phyloP scores from a whole-genome alignment of 768 basidiomycete species.

The Russula virescens region DNA sequence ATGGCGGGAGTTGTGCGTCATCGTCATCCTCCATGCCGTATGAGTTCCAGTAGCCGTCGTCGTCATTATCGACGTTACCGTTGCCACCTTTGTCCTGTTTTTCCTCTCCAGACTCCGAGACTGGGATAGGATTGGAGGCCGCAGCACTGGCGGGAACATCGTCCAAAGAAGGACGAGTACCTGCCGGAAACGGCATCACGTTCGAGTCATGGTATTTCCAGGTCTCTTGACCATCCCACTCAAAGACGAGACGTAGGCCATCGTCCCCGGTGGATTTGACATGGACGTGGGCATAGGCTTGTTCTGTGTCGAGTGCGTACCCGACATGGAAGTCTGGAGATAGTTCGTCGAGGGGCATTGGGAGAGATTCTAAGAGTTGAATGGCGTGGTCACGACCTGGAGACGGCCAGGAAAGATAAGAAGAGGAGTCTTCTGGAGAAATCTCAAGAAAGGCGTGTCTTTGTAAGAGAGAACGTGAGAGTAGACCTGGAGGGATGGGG shows the following conservation, averaged over 20 bases:
- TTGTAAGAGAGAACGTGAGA: conserved; percentile 55
- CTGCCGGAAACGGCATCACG: conserved; percentile 64
- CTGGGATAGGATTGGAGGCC: not conserved
- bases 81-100: conserved; percentile 25
- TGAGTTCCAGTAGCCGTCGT: conserved; percentile 64
- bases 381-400: conserved; percentile 35
- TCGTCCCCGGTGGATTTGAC: conserved; percentile 35
- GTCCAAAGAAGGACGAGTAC: conserved; percentile 30
- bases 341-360: conserved; percentile 31
- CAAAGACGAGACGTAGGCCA: conserved; percentile 59
- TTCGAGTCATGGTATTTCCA: conserved; percentile 72
- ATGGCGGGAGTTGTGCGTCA: conserved; percentile 24
- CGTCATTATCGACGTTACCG: conserved; percentile 30
- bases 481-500: conserved; percentile 53
- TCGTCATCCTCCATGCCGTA: conserved; percentile 42
- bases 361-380: conserved; percentile 41
- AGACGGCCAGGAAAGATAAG: conserved; percentile 67
- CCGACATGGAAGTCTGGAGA: conserved; percentile 42
- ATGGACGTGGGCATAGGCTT: conserved; percentile 24
- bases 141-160: conserved; percentile 27
- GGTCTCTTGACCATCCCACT: conserved; percentile 47
- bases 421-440: conserved; percentile 40
- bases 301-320: conserved; percentile 28
- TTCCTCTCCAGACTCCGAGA: not conserved
- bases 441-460: conserved; percentile 61